Percentiles rank a stretch among this genome's conserved stretches.
Evolutionary conservation across 1,139 yeast species (phyloP).

Genomic region (Hyphopichia fennica): DNA sequence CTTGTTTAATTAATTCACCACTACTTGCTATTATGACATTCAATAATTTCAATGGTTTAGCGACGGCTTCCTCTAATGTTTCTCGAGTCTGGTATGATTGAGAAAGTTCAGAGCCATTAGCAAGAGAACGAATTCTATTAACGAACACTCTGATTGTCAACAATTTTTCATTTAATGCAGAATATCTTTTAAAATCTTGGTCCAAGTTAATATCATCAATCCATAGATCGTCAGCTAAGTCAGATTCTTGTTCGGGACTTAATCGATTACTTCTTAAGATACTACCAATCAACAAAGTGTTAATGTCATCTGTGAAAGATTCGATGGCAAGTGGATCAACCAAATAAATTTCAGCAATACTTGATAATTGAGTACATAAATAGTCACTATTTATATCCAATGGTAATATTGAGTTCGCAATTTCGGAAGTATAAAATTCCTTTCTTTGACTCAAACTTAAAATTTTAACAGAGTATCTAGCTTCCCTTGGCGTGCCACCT

Average conservation of each 20-base stretch:
- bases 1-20: constrained; percentile 71
- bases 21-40: constrained; percentile 69
- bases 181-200: constrained; percentile 15
- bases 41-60: constrained; percentile 50
- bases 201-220: constrained; percentile 47
- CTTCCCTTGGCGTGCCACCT: constrained; percentile 59
- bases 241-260: constrained; percentile 19
- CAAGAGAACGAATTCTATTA: constrained; percentile 58
- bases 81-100: not conserved
- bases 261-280: constrained; percentile 53
- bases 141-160: constrained; percentile 60
- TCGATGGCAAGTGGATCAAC: constrained; percentile 53
- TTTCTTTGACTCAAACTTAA: constrained; percentile 48
- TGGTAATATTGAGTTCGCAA: constrained; percentile 52
- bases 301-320: constrained; percentile 56
- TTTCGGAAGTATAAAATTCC: constrained; percentile 35
- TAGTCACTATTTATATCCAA: constrained; percentile 35
- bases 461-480: constrained; percentile 64
- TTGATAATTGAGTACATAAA: constrained; percentile 58
- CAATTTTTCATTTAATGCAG: constrained; percentile 45
- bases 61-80: not conserved
- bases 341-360: constrained; percentile 62
- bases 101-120: constrained; percentile 13
- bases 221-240: constrained; percentile 44
- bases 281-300: constrained; percentile 59